A percentile compares a stretch with the other conserved stretches of the same genome.
Evolutionary conservation across 1,284 basidiomycete genomes (phyloP).

Genomic region (Sparassis latifolia): DNA sequence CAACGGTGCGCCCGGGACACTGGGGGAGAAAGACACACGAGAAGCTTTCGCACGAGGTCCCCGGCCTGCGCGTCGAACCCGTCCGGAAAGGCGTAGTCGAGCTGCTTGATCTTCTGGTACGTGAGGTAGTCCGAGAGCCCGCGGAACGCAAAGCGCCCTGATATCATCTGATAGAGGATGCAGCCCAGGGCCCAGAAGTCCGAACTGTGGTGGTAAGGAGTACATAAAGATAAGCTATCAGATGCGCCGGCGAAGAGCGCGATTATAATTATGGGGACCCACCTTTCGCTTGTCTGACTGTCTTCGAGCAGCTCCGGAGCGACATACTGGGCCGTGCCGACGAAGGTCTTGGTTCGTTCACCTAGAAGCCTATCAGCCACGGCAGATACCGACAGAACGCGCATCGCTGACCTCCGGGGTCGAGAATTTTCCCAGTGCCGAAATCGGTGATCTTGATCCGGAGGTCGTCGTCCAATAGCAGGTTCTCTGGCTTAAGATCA

Average conservation of each 20-base stretch:
- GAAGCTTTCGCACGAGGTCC: constrained; percentile 58
- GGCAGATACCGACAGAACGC: constrained; percentile 10
- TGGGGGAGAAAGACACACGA: constrained; percentile 38
- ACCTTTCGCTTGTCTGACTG: constrained; percentile 68
- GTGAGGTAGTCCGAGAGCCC: constrained; percentile 81
- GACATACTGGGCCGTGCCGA: constrained; percentile 95
- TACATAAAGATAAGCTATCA: constrained; percentile 11
- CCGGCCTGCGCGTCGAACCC: constrained; percentile 64
- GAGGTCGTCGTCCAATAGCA: constrained; percentile 80
- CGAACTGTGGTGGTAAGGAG: constrained; percentile 43
- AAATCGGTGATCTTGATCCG: constrained; percentile 96
- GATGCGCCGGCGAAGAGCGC: background rate
- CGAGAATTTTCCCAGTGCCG: constrained; percentile 88
- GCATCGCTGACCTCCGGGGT: constrained; percentile 39
- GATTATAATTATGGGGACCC: background rate
- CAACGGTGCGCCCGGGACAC: constrained; percentile 2
- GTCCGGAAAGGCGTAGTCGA: constrained; percentile 70
- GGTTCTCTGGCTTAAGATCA: constrained; percentile 91
- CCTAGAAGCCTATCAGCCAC: constrained; percentile 25
- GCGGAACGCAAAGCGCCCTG: constrained; percentile 88
- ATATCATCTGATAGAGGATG: constrained; percentile 95
- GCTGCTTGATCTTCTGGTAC: constrained; percentile 72
- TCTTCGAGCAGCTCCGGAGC: constrained; percentile 85
- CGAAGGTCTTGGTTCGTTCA: constrained; percentile 75
- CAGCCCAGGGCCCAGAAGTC: constrained; percentile 99